phyloP scores from a whole-genome alignment of 331 rosid species.

The Malus hybrid region DNA sequence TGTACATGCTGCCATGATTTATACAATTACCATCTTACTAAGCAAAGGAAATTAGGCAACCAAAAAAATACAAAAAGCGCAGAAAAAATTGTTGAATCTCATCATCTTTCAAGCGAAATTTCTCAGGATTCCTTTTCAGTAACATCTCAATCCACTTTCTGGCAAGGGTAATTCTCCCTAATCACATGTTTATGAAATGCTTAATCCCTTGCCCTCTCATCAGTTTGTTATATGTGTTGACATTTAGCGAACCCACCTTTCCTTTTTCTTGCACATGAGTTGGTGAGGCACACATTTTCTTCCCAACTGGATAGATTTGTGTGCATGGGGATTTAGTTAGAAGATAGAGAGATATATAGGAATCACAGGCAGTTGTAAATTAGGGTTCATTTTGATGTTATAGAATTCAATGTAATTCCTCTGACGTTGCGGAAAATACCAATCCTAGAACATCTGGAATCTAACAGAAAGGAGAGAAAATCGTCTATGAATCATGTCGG shows the following conservation, averaged over 20 bases:
- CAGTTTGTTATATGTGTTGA: no score
- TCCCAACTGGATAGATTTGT: background rate
- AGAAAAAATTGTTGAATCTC: background rate
- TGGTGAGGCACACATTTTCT: conserved; percentile 17
- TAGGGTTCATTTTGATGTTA: background rate
- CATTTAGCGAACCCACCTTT: background rate
- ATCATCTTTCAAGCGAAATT: background rate
- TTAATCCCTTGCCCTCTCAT: background rate
- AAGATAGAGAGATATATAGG: background rate
- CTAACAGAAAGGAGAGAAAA: background rate
- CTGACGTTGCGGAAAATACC: background rate
- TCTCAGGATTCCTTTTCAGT: conserved; percentile 11
- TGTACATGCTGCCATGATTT: background rate
- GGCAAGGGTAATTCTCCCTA: background rate
- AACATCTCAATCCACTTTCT: conserved; percentile 13
- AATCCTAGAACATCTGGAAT: background rate
- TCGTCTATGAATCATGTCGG: background rate
- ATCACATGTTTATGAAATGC: background rate
- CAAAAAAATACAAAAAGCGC: background rate
- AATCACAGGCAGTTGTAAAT: background rate
- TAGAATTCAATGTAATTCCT: background rate
- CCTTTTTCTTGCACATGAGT: background rate
- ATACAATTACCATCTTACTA: background rate
- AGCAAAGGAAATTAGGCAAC: background rate
- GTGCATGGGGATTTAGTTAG: background rate